Conservation (phyloP, 1,284 basidiomycete genomes). For the Pseudozyma hubeiensis region DNA sequence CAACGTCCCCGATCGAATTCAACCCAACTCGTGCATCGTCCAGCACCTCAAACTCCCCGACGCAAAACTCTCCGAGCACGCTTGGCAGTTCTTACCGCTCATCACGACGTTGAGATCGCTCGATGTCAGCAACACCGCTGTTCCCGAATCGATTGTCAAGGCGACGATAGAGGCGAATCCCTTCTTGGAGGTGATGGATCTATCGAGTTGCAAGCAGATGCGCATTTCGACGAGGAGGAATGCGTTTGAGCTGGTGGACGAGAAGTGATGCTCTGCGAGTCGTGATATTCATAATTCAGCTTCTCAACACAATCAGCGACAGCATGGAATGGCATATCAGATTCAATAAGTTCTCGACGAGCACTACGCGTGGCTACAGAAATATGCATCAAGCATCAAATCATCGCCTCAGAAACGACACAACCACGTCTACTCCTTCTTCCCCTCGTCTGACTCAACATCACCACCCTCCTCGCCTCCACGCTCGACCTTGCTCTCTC, state of each 20-base stretch:
- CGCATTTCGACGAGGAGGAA: constrained; percentile 22
- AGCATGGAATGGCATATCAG: too few species aligned
- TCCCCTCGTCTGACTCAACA: background rate
- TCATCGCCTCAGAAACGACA: too few species aligned
- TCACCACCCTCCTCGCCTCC: background rate
- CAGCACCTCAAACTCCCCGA: constrained; percentile 23
- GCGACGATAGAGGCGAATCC: constrained; percentile 21
- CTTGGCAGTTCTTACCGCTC: constrained; percentile 20
- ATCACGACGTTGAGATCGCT: constrained; percentile 18
- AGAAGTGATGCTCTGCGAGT: background rate
- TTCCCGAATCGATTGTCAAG: constrained; percentile 22
- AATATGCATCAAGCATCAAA: too few species aligned
- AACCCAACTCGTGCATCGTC: constrained; percentile 1
- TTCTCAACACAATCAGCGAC: background rate
- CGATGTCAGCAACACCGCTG: constrained; percentile 28
- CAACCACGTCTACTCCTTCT: too few species aligned
- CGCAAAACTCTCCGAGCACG: constrained; percentile 19
- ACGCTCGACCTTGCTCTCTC: constrained; percentile 12
- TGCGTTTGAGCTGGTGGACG: constrained; percentile 21
- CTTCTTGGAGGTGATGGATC: constrained; percentile 18
- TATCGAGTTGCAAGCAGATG: constrained; percentile 31
- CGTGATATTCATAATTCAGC: too few species aligned
- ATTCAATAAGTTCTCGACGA: too few species aligned
- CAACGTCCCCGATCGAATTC: constrained; percentile 5
- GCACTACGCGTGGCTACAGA: too few species aligned